Evolutionary conservation across 2,329 filamentous ascomycete species (phyloP).

Genomic region (Aspergillus sp.): DNA sequence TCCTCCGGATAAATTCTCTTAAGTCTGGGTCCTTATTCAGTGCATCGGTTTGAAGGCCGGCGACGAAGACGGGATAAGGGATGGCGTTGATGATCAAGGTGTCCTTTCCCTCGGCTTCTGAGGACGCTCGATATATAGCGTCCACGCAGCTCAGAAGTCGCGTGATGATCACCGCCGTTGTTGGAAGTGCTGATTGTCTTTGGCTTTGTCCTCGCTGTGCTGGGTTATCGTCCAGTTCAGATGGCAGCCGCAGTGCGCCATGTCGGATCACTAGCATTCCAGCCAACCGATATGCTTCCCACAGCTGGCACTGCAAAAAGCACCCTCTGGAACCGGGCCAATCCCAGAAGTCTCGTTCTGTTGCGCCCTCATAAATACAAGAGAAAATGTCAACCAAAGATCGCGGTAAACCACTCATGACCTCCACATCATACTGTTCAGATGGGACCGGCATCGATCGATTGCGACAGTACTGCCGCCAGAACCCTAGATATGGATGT

Average conservation of each 20-base stretch:
- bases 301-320: slow-evolving; percentile 32
- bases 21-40: slow-evolving; percentile 22
- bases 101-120: slow-evolving; percentile 18
- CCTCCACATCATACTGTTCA: slow-evolving; percentile 22
- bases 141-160: slow-evolving; percentile 30
- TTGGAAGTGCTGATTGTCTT: slow-evolving; percentile 11
- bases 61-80: slow-evolving; percentile 28
- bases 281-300: slow-evolving; percentile 33
- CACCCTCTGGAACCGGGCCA: slow-evolving; percentile 30
- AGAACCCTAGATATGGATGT: slow-evolving; percentile 28
- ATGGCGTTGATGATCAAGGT: slow-evolving; percentile 28
- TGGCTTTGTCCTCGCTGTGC: neutral
- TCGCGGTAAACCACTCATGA: slow-evolving; percentile 32
- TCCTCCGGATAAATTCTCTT: slow-evolving; percentile 20
- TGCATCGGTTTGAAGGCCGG: slow-evolving; percentile 18
- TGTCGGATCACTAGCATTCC: slow-evolving; percentile 28
- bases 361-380: slow-evolving; percentile 25
- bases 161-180: slow-evolving; percentile 21
- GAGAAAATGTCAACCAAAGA: slow-evolving; percentile 32
- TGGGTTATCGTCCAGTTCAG: neutral
- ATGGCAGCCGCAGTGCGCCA: slow-evolving; percentile 4
- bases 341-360: slow-evolving; percentile 33
- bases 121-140: slow-evolving; percentile 26
- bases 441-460: neutral
- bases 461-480: slow-evolving; percentile 29